These are phyloP conservation scores for Dioszegia hungarica DNA, from an alignment of 768 basidiomycete genomes.

Conservation along the genomic window DNA sequence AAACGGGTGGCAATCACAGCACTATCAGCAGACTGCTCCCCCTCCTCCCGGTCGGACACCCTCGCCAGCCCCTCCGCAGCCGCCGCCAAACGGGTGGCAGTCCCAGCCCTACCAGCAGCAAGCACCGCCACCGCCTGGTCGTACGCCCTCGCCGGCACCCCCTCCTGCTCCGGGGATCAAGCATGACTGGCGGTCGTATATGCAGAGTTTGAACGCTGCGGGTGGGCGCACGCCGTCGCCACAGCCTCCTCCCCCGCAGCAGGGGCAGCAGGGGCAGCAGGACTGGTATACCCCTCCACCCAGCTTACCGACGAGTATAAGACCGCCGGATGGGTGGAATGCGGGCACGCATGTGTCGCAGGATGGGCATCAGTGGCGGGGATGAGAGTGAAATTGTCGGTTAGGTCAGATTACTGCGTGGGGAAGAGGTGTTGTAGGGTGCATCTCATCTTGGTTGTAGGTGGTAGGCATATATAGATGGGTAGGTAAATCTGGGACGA, in stretches of 20 bases:
- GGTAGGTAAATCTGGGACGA: too few species aligned
- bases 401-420: neutral
- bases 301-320: constrained; percentile 31
- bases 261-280: constrained; percentile 5
- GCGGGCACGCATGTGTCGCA: constrained; percentile 22
- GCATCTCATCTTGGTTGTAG: too few species aligned
- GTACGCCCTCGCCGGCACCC: constrained; percentile 2
- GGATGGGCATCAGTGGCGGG: constrained; percentile 32
- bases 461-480: too few species aligned
- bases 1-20: constrained; percentile 2
- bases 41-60: neutral
- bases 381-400: neutral
- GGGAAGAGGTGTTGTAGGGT: too few species aligned
- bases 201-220: constrained; percentile 21
- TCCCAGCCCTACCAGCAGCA: constrained; percentile 3
- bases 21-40: constrained; percentile 6
- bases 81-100: neutral
- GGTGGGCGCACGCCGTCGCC: constrained; percentile 22
- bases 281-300: constrained; percentile 42
- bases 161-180: constrained; percentile 7
- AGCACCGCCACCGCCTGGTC: constrained; percentile 9
- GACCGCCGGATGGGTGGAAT: constrained; percentile 41
- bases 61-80: constrained; percentile 2
- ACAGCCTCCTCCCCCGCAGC: constrained; percentile 17
- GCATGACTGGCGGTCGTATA: constrained; percentile 34